These are phyloP conservation scores for Plasmodium falciparum DNA, from an alignment of 169 alveolate species.

Conservation along the genomic window DNA sequence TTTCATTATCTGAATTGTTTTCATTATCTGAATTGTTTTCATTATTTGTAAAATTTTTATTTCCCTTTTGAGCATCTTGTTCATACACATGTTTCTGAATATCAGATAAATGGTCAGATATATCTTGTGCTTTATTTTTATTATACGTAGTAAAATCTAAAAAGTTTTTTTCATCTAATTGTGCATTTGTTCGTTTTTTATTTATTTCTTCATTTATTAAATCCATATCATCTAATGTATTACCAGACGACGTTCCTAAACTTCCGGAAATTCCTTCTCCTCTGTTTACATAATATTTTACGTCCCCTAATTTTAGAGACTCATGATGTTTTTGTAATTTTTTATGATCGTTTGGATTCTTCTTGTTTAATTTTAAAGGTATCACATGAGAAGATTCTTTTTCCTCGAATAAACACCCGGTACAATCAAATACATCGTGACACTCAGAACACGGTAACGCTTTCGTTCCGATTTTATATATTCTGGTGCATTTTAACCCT, in stretches of 20 bases:
- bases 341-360: slow-evolving; percentile 14
- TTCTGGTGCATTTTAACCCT: slow-evolving; percentile 13
- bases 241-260: slow-evolving; percentile 26
- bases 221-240: slow-evolving; percentile 17
- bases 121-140: background rate
- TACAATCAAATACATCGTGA: slow-evolving; percentile 18
- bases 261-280: slow-evolving; percentile 73
- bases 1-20: background rate
- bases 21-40: background rate
- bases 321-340: slow-evolving; percentile 66
- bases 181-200: slow-evolving; percentile 5
- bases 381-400: slow-evolving; percentile 46
- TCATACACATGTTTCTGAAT: slow-evolving; percentile 51
- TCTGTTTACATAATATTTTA: slow-evolving; percentile 67
- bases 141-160: slow-evolving; percentile 7
- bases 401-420: slow-evolving; percentile 59
- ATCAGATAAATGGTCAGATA: slow-evolving; percentile 12
- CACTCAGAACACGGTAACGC: slow-evolving; percentile 70
- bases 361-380: slow-evolving; percentile 45
- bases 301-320: slow-evolving; percentile 44
- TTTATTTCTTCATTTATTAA: slow-evolving; percentile 29
- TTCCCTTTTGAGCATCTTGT: background rate
- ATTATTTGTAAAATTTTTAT: background rate
- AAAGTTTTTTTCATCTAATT: slow-evolving; percentile 10
- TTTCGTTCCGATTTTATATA: slow-evolving; percentile 17